Evolutionary conservation across 306 rosid genomes (phyloP).

Genomic region (Rubus idaeus): DNA sequence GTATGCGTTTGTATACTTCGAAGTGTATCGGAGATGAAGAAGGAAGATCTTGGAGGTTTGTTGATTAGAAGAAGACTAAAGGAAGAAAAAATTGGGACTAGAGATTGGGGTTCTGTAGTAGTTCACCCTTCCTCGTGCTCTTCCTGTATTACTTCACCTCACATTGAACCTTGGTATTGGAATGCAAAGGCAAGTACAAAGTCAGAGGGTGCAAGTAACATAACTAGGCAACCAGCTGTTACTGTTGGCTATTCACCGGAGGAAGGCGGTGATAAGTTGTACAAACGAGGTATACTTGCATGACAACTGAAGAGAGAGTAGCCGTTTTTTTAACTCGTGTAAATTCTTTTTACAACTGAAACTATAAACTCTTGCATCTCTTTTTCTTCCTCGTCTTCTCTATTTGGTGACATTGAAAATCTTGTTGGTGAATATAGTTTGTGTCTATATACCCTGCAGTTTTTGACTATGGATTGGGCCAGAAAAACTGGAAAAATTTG

Average conservation of each 20-base stretch:
- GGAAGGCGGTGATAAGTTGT: slow-evolving; percentile 83
- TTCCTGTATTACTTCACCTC: slow-evolving; percentile 45
- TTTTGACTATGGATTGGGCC: background rate
- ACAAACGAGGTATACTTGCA: slow-evolving; percentile 56
- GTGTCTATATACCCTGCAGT: background rate
- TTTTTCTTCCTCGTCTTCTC: background rate
- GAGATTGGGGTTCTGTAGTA: slow-evolving; percentile 84
- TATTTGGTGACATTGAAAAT: background rate
- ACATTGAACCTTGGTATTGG: slow-evolving; percentile 85
- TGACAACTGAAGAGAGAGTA: slow-evolving; percentile 18
- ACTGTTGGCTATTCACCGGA: slow-evolving; percentile 43
- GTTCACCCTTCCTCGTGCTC: slow-evolving; percentile 59
- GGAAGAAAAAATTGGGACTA: slow-evolving; percentile 57
- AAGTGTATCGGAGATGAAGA: slow-evolving; percentile 73
- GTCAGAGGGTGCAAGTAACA: slow-evolving; percentile 38
- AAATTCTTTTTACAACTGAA: background rate
- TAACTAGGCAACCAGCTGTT: slow-evolving; percentile 43
- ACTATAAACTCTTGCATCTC: background rate
- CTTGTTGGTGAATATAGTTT: background rate
- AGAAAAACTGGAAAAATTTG: background rate
- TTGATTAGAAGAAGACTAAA: slow-evolving; percentile 71
- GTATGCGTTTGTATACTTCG: slow-evolving; percentile 68
- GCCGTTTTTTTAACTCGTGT: background rate
- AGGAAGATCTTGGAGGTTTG: slow-evolving; percentile 71
- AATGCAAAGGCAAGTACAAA: slow-evolving; percentile 49